These are phyloP conservation scores for Gregarina niphandrodes DNA, from an alignment of 169 alveolate species.

Conservation along the genomic window DNA sequence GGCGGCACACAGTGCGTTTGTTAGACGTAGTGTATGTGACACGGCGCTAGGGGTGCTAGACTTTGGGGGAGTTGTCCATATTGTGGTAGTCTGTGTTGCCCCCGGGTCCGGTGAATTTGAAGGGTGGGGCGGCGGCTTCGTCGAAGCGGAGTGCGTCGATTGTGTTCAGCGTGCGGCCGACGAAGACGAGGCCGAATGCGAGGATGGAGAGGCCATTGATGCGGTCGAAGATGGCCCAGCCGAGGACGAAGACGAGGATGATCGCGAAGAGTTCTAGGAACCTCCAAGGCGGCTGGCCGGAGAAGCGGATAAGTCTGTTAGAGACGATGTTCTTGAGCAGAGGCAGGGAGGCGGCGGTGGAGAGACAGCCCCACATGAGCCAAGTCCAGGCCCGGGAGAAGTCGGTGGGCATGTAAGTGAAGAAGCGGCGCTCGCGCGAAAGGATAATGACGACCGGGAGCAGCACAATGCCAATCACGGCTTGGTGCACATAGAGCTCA, in stretches of 20 bases:
- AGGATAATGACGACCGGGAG: conserved; percentile 47
- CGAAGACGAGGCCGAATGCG: too few species aligned
- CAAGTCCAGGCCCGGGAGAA: conserved; percentile 37
- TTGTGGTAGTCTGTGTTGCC: too few species aligned
- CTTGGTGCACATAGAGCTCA: conserved; percentile 67
- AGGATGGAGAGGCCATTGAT: too few species aligned
- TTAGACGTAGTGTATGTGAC: too few species aligned
- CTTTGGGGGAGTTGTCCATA: too few species aligned
- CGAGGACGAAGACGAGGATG: conserved; percentile 54
- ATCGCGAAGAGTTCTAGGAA: conserved; percentile 58
- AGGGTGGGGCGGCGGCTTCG: too few species aligned
- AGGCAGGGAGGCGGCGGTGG: conserved; percentile 67
- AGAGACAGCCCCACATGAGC: conserved; percentile 66
- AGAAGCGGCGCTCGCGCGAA: conserved; percentile 40
- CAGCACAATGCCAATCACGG: conserved; percentile 49
- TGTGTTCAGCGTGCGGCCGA: too few species aligned
- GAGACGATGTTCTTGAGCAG: conserved; percentile 63
- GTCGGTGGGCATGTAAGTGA: conserved; percentile 40
- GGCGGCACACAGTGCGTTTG: too few species aligned
- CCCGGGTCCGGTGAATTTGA: too few species aligned
- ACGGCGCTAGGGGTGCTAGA: too few species aligned
- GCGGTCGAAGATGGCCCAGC: conserved; percentile 37
- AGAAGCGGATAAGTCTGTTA: conserved; percentile 56
- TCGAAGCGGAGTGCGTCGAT: too few species aligned
- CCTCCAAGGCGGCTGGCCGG: conserved; percentile 82